A percentile compares a stretch with the other conserved stretches of the same genome.
Evolutionary conservation across 177 flowering plant genomes (phyloP).

Genomic region (Vitis hybrid): DNA sequence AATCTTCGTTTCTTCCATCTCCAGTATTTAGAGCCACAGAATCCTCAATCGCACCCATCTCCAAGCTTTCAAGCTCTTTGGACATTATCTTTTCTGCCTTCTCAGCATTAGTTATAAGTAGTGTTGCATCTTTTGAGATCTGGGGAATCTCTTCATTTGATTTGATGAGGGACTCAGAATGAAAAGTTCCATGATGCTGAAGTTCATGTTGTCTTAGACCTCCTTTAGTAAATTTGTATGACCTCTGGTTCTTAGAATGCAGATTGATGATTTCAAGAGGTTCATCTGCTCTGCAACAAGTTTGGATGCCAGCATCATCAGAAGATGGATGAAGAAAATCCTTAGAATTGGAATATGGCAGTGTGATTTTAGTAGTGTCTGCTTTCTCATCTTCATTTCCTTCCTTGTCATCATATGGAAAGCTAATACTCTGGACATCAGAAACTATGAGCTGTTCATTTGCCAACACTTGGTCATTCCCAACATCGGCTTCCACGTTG

Average conservation of each 20-base stretch:
- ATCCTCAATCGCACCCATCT: conserved; percentile 19
- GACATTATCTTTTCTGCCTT: conserved; percentile 13
- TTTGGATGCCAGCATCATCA: neutral
- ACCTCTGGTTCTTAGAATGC: neutral
- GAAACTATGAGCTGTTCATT: conserved; percentile 20
- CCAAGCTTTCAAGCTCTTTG: conserved; percentile 28
- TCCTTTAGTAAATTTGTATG: neutral
- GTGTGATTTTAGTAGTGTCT: neutral
- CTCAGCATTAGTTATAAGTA: neutral
- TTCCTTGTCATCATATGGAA: conserved; percentile 20
- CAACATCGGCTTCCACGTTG: conserved; percentile 3
- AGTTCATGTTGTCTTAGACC: conserved; percentile 8
- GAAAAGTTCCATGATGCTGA: conserved; percentile 12
- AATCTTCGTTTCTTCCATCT: conserved; percentile 10
- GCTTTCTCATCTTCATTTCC: conserved; percentile 9
- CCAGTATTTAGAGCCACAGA: conserved; percentile 17
- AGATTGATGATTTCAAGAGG: conserved; percentile 13
- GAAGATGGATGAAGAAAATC: neutral
- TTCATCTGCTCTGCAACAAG: conserved; percentile 16
- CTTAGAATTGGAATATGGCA: neutral
- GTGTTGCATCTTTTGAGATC: conserved; percentile 11
- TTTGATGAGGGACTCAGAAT: conserved; percentile 11
- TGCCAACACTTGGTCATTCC: neutral
- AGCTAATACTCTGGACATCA: conserved; percentile 15
- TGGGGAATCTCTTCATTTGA: neutral